Evolutionary conservation across 495 filamentous ascomycete genomes (phyloP).

Genomic region (Penicillium dipodomyicola): DNA sequence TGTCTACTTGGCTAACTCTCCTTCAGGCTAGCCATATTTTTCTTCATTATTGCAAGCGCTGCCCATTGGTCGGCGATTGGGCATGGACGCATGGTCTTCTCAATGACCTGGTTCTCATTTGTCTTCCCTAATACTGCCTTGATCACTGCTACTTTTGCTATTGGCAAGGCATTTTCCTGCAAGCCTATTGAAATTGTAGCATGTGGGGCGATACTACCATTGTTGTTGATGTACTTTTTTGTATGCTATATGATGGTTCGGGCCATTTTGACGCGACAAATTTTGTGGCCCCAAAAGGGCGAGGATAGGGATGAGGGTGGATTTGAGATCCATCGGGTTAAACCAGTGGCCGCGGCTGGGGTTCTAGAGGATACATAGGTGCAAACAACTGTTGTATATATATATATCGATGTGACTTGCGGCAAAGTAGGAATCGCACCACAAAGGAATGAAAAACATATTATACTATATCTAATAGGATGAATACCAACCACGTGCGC

Average conservation of each 20-base stretch:
- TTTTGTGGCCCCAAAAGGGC: constrained; percentile 71
- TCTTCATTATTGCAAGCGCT: constrained; percentile 76
- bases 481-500: neutral
- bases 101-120: constrained; percentile 88
- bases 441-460: neutral
- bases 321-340: constrained; percentile 44
- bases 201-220: constrained; percentile 58
- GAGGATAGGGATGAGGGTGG: constrained; percentile 64
- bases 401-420: neutral
- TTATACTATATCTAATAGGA: neutral
- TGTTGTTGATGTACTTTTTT: constrained; percentile 67
- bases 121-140: constrained; percentile 84
- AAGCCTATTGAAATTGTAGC: constrained; percentile 63
- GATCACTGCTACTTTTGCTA: constrained; percentile 68
- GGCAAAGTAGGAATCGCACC: neutral
- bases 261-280: constrained; percentile 60
- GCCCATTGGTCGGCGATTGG: constrained; percentile 72
- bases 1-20: constrained; percentile 9
- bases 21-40: constrained; percentile 71
- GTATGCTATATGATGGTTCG: constrained; percentile 70
- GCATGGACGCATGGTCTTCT: constrained; percentile 64
- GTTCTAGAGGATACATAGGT: neutral
- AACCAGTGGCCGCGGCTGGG: constrained; percentile 17
- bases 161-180: constrained; percentile 64
- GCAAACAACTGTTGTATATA: too few species aligned